phyloP scores from a whole-genome alignment of 2,329 filamentous ascomycete genomes.

The Calonectria hawksworthii region DNA sequence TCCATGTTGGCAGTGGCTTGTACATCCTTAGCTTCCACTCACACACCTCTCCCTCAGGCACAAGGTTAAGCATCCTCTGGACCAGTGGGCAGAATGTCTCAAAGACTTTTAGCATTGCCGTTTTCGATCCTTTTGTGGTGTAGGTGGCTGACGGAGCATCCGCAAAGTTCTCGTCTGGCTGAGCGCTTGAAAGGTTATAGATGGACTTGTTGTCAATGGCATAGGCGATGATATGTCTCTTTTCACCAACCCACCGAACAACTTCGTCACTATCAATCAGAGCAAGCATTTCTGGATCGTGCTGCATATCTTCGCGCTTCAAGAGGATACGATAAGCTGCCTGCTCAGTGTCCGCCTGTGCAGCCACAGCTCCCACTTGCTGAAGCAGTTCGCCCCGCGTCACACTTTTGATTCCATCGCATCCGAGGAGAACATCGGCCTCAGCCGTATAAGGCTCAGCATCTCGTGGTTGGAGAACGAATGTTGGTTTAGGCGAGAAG shows the following conservation, averaged over 20 bases:
- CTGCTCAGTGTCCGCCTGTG: constrained; percentile 63
- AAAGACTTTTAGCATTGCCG: constrained; percentile 72
- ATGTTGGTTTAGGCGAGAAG: constrained; percentile 40
- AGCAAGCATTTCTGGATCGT: constrained; percentile 75
- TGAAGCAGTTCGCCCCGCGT: constrained; percentile 66
- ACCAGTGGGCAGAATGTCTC: constrained; percentile 73
- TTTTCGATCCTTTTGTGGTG: constrained; percentile 73
- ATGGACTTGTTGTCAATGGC: constrained; percentile 73
- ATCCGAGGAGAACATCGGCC: constrained; percentile 66
- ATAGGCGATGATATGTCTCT: constrained; percentile 78
- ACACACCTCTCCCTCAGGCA: constrained; percentile 74
- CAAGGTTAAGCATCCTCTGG: constrained; percentile 70
- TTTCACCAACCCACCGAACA: constrained; percentile 75
- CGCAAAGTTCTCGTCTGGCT: constrained; percentile 72
- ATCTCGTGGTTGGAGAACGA: constrained; percentile 39
- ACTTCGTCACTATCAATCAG: constrained; percentile 70
- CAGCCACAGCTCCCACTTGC: constrained; percentile 61
- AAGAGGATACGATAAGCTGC: constrained; percentile 69
- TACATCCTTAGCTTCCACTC: constrained; percentile 77
- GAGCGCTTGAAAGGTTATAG: constrained; percentile 76
- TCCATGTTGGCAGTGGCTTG: constrained; percentile 73
- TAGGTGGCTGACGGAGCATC: constrained; percentile 64
- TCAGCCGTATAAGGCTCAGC: constrained; percentile 35
- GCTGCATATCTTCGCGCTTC: constrained; percentile 69
- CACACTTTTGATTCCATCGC: constrained; percentile 67